These are phyloP conservation scores for Tolypocladium sp. DNA, from an alignment of 2,329 filamentous ascomycete species.

Conservation along the genomic window DNA sequence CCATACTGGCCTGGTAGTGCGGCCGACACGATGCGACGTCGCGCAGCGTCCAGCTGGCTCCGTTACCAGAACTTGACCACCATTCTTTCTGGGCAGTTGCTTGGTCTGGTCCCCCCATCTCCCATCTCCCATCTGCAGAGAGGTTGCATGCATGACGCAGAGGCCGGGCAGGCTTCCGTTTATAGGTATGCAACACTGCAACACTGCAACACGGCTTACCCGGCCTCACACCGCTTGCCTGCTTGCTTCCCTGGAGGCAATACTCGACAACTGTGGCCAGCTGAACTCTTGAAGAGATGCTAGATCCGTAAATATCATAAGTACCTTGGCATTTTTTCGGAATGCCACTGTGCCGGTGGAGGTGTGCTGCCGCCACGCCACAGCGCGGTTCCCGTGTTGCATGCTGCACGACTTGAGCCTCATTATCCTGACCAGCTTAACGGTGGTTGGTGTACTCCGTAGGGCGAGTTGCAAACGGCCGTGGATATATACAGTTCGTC, in stretches of 20 bases:
- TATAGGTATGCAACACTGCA: not conserved
- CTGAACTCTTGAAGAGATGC: not conserved
- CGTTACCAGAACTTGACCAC: not conserved
- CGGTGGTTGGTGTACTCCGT: not conserved
- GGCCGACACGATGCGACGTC: constrained; percentile 1
- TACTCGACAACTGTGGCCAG: not conserved
- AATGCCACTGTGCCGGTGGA: not conserved
- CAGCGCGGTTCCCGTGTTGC: not conserved
- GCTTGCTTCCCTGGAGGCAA: not conserved
- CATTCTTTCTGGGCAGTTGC: not conserved
- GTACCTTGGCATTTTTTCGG: not conserved
- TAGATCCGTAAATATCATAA: too few relatives aligned
- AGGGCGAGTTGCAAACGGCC: not conserved
- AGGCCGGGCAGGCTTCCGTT: not conserved
- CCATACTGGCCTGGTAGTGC: not conserved
- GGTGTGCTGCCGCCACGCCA: not conserved
- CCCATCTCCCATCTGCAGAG: not conserved
- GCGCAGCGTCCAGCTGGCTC: not conserved
- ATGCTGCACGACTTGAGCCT: not conserved
- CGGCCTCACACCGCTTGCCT: not conserved
- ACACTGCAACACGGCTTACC: not conserved
- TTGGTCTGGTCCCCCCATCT: not conserved
- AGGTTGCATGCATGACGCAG: not conserved
- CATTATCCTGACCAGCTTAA: not conserved
- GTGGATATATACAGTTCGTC: not conserved